Evolutionary conservation across 257 asterid species (phyloP), one percentile per base, ranked within the genome.

Genomic region (Lycium ferocissimum): DNA sequence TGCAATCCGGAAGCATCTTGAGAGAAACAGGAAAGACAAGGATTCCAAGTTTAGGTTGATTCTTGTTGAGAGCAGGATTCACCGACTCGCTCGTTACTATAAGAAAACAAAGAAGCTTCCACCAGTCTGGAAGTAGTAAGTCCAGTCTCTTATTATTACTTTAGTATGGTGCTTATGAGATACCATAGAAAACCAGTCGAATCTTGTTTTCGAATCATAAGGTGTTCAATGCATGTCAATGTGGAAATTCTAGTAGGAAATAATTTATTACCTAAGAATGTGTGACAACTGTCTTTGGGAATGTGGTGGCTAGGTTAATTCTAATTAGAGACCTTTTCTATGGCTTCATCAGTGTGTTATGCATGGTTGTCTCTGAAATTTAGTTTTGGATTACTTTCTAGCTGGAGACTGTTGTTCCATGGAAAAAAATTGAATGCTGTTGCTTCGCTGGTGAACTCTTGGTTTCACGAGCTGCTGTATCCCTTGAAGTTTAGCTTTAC

Each of bases 121-220:
- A 33, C 61, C 81, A 75, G 81, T 75, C n/a, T 75, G 81, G 81
- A 75, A 75, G 20, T 75, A 75, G 81, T 75, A 75, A 75, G 81
- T 75, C 20, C 7, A 75, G 40, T 49, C 61, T 75, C 43, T 47
- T 12, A 12, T 20, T 26, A 20, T 75, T 20, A 59, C 81, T 47
- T 20, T 75, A 20, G 20, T 12, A 20, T 20, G 49, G 61, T 75
- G 81, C 61, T 49, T 75, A 3, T 22, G 81, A 49, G 45, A 8
- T 76, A 3, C 81, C 45, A 13, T 22, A 13, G 4, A 12, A 12
- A 0, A 13, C 79, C 45, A 22, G 45, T 49, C 38, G 49, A 22
- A 49, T 13, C 81, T 13, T 49, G 2, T 5, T 75, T 75, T 20
- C 22, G 61, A 6, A 71, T 71, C 6, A 72, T 18, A n/a, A 47